These are phyloP conservation scores for Xylaria castorea DNA, from an alignment of 495 filamentous ascomycete species.

Conservation along the genomic window DNA sequence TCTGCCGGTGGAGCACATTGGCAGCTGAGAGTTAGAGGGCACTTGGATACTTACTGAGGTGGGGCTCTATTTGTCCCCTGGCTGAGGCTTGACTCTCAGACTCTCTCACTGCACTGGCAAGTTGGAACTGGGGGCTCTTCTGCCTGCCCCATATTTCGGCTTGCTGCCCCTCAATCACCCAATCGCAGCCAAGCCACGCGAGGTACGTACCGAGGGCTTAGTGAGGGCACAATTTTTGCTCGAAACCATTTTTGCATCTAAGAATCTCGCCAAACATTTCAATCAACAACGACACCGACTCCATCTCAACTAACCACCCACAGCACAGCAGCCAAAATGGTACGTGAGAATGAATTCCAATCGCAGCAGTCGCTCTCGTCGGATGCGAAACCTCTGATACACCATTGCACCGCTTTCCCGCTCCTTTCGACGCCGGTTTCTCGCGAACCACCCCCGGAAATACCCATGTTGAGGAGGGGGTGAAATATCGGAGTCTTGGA, in stretches of 20 bases:
- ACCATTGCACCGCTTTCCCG: conserved; percentile 15
- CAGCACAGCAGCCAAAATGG: conserved; percentile 44
- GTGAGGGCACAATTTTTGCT: conserved; percentile 48
- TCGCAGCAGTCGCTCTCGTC: conserved; percentile 12
- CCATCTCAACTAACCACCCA: conserved; percentile 40
- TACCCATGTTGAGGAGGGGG: conserved; percentile 10
- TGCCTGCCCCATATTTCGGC: conserved; percentile 14
- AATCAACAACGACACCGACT: conserved; percentile 41
- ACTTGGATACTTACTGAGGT: background rate
- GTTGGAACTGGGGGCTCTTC: conserved; percentile 18
- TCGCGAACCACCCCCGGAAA: conserved; percentile 14
- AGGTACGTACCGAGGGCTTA: conserved; percentile 40
- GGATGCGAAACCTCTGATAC: conserved; percentile 17
- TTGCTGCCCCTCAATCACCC: background rate
- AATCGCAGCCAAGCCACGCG: conserved; percentile 10
- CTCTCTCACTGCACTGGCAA: background rate
- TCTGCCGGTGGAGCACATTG: conserved; percentile 22
- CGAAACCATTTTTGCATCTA: conserved; percentile 39
- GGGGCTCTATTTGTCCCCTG: background rate
- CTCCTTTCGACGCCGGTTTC: background rate
- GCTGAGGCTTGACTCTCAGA: background rate
- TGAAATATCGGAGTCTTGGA: conserved; percentile 7
- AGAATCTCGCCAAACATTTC: conserved; percentile 42
- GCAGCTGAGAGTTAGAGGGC: background rate
- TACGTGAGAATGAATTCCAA: conserved; percentile 31